phyloP scores from a whole-genome alignment of 306 rosid species.

The Citrullus mucosospermus region DNA sequence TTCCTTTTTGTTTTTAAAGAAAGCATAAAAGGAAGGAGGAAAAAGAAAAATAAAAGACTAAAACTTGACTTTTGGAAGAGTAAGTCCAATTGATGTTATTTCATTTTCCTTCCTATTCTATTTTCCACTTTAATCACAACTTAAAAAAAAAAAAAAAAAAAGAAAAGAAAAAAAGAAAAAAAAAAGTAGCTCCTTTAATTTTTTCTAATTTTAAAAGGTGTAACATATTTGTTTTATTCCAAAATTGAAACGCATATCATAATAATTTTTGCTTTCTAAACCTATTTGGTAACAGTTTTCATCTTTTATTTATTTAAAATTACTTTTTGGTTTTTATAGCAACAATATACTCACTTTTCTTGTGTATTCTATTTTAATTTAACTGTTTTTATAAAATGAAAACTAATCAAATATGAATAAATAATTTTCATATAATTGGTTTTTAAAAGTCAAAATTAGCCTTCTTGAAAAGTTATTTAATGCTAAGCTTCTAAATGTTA shows the following conservation, averaged over 20 bases:
- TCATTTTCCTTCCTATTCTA: slow-evolving; percentile 1
- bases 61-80: neutral
- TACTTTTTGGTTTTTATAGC: neutral
- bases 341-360: neutral
- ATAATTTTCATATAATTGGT: neutral
- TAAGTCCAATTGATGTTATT: slow-evolving; percentile 4
- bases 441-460: neutral
- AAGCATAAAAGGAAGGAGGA: neutral
- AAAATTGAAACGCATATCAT: neutral
- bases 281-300: too few species aligned
- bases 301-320: too few species aligned
- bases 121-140: neutral
- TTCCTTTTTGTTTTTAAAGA: neutral
- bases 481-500: neutral
- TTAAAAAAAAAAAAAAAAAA: neutral
- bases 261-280: neutral
- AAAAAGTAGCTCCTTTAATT: neutral
- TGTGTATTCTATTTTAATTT: neutral
- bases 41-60: neutral
- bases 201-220: neutral
- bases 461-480: too few species aligned
- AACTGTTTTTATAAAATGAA: neutral
- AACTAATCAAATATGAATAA: neutral
- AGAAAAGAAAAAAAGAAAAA: neutral
- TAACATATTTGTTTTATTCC: neutral